Evolutionary conservation across 2,329 filamentous ascomycete species (phyloP), one percentile per base, ranked within the genome.

Genomic region (Colletotrichum graminicola): DNA sequence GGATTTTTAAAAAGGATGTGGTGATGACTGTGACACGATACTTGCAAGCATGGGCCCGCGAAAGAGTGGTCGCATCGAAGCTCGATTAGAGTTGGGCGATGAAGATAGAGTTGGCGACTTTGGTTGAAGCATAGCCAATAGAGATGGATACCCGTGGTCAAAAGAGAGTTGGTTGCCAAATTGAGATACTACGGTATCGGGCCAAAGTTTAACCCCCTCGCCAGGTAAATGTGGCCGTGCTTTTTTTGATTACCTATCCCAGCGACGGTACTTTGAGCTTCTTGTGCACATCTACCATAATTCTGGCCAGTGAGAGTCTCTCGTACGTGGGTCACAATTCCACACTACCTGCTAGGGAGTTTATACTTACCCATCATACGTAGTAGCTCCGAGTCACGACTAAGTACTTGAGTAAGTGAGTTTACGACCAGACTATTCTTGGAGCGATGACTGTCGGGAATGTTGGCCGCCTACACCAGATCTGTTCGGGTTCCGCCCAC

Each of bases 51-150:
- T 62, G 1, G 45, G 63, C 56, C 49, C 56, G 55, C 54, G 47
- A 59, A 21, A 57, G 47, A 32, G 64, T 62, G 65, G 26, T 62
- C 29, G 45, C 49, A 23, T 54, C 64, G 65, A 63, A 60, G 59
- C 65, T 64, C 52, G 45, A 29, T 64, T 71, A 71, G 60, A 69
- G 69, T 71, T 71, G 49, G 26, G 41, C 52, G 43, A 56, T 56
- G 49, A 62, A 66, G 66, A 70, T 67, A 70, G 63, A 67, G 67
- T 71, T 67, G 68, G 51, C 57, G 55, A 52, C 57, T 45, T 23
- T 29, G 12, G 14, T 45, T 56, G 56, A 26, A 14, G 57, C 26
- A 18, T 57, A 67, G 49, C 57, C 68, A 71, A 62, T 67, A 26
- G 52, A 43, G 6, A 52, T 47, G 57, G 8, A 52, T 55, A 29